phyloP scores from a whole-genome alignment of 2,329 filamentous ascomycete genomes.

The Aspergillus sp. region DNA sequence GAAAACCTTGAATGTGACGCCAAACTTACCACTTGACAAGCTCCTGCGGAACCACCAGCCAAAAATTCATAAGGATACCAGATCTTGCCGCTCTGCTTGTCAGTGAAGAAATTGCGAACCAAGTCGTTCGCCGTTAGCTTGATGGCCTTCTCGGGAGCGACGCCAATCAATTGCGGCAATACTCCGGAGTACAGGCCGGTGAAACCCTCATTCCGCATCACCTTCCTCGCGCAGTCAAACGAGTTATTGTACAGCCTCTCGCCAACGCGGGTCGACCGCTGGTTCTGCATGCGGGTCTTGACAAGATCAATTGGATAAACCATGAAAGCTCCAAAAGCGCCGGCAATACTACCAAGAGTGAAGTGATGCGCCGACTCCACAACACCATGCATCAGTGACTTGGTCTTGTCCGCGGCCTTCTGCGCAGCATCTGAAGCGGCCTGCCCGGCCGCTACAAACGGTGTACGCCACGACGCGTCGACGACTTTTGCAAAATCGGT shows the following conservation, averaged over 20 bases:
- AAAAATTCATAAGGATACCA: conserved; percentile 63
- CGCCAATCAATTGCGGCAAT: conserved; percentile 86
- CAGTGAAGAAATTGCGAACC: conserved; percentile 65
- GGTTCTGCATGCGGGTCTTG: conserved; percentile 98
- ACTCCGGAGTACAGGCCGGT: conserved; percentile 88
- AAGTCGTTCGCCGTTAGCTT: conserved; percentile 98
- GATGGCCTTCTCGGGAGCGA: conserved; percentile 98
- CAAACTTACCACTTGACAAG: conserved; percentile 81
- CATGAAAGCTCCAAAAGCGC: conserved; percentile 98
- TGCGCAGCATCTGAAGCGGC: conserved; percentile 36
- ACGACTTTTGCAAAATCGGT: conserved; percentile 89
- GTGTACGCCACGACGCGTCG: conserved; percentile 79
- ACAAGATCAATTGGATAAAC: conserved; percentile 98
- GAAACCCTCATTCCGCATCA: conserved; percentile 85
- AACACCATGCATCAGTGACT: conserved; percentile 53
- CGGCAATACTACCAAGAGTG: conserved; percentile 74
- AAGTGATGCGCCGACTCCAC: conserved; percentile 85
- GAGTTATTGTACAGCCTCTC: conserved; percentile 95
- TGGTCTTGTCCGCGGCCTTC: conserved; percentile 47
- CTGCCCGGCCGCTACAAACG: conserved; percentile 46
- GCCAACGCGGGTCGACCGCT: conserved; percentile 71
- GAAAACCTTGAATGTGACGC: background rate
- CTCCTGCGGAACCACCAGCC: conserved; percentile 81
- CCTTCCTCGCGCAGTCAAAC: conserved; percentile 86
- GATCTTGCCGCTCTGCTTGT: conserved; percentile 65